Percentiles rank a stretch among this genome's conserved stretches.
Conservation (phyloP, 352 stramenopile species). For the Phytophthora cajani region DNA sequence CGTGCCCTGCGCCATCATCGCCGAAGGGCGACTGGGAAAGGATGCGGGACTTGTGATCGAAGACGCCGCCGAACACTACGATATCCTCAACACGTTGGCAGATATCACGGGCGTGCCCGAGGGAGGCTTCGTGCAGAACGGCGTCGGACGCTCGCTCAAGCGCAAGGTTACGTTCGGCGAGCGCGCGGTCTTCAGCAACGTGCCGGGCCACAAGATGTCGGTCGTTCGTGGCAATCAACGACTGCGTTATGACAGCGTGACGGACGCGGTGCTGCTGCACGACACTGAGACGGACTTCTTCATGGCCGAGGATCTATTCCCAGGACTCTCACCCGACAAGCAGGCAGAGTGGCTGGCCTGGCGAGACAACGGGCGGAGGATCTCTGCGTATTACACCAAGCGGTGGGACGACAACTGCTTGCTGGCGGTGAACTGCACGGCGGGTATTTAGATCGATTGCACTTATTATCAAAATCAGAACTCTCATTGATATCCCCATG, state of each 20-base stretch:
- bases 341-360: conserved; percentile 37
- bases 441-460: background rate
- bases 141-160: conserved; percentile 65
- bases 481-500: background rate
- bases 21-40: conserved; percentile 52
- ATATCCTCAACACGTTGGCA: conserved; percentile 67
- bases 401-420: conserved; percentile 50
- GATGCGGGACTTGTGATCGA: conserved; percentile 48
- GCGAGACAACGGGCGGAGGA: conserved; percentile 39
- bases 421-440: conserved; percentile 27
- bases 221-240: conserved; percentile 51
- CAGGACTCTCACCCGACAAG: conserved; percentile 14
- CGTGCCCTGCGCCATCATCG: conserved; percentile 51
- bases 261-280: conserved; percentile 50
- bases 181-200: conserved; percentile 57
- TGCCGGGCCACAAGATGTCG: conserved; percentile 55
- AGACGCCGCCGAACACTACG: conserved; percentile 55
- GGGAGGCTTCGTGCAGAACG: conserved; percentile 59
- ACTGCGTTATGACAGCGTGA: conserved; percentile 50
- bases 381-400: conserved; percentile 56
- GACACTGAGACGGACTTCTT: conserved; percentile 47
- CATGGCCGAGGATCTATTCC: conserved; percentile 42
- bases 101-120: conserved; percentile 64
- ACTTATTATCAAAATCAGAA: background rate
- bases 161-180: conserved; percentile 32